Base-by-base conservation (phyloP, 1,284 basidiomycete species). In the Ganoderma meredithae region DNA sequence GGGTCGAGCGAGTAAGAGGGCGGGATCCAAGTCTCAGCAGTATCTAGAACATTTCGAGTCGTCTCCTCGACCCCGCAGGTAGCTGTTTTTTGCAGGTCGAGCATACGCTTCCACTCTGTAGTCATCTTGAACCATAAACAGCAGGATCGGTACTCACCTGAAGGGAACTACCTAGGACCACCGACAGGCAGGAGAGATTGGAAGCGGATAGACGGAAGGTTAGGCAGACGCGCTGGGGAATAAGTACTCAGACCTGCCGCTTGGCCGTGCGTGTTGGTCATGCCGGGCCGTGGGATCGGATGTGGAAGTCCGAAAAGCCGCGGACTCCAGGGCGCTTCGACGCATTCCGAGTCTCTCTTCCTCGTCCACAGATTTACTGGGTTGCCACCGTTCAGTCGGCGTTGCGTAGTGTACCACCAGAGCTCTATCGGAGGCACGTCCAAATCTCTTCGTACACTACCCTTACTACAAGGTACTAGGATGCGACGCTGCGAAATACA, bases 11-110 rank as follows among this genome's bases (percentile, higher is more conserved):
- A n/a, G n/a, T 27, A 40, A 25, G 33, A 60, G 0, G 49, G 25
- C 12, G 25, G n/a, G 19, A 19, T 19, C 47, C 52, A 49, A 65
- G 75, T 77, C 80, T 94, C 93, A 94, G 92, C 88, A 94, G 92
- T 94, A 94, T 95, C 92, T 88, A 85, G 92, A 93, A 93, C 91
- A 92, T 84, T 84, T 72, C 76, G 75, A 80, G 92, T 94, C 93
- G 86, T 84, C 92, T 84, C 78, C 72, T 85, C 84, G 81, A 92
- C 89, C 92, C 90, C 82, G 81, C 78, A 43, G 68, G 68, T 72
- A 73, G 64, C 63, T 66, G 69, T 8, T 66, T 67, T 71, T 68
- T 71, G 79, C 84, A 83, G 91, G 88, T 93, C 84, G 81, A 86
- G 88, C 78, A 81, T 72, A 62, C 90, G 92, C 81, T 89, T 92